Percentiles rank a stretch among this genome's conserved stretches.
Conservation (phyloP, 345 rosid species). For the Lumnitzera racemosa region DNA sequence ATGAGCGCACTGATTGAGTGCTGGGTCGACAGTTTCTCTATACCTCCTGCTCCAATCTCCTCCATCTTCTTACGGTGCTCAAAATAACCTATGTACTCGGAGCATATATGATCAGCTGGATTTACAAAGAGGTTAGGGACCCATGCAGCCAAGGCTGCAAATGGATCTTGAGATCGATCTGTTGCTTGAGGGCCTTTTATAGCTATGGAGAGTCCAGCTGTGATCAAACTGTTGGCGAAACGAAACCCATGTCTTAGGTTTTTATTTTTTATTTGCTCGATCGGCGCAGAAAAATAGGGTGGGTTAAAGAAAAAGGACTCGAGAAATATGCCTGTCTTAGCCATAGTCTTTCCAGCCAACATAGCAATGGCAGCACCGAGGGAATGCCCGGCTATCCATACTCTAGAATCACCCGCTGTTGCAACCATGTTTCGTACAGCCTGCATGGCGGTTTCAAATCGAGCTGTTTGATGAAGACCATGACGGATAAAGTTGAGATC, state of each 20-base stretch:
- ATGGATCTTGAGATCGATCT: slow-evolving; percentile 34
- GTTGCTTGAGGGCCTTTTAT: slow-evolving; percentile 29
- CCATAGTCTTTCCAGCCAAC: slow-evolving; percentile 71
- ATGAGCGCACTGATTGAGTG: slow-evolving; percentile 62
- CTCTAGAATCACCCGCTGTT: slow-evolving; percentile 48
- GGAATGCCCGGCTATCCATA: slow-evolving; percentile 94
- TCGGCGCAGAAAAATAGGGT: slow-evolving; percentile 70
- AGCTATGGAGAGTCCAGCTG: slow-evolving; percentile 77
- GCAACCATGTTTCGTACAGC: slow-evolving; percentile 66
- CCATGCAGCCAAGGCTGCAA: slow-evolving; percentile 54
- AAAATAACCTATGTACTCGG: slow-evolving; percentile 78
- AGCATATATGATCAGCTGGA: slow-evolving; percentile 59
- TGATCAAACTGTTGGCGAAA: slow-evolving; percentile 61
- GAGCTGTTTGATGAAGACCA: slow-evolving; percentile 61
- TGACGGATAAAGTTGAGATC: slow-evolving; percentile 55
- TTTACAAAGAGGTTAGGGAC: slow-evolving; percentile 55
- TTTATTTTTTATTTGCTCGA: slow-evolving; percentile 60
- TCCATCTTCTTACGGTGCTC: slow-evolving; percentile 88
- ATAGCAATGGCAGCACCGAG: slow-evolving; percentile 83
- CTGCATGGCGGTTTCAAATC: slow-evolving; percentile 73
- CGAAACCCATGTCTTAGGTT: slow-evolving; percentile 62
- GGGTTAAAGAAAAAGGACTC: slow-evolving; percentile 77
- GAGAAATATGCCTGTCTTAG: slow-evolving; percentile 43
- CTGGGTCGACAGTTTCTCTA: slow-evolving; percentile 63
- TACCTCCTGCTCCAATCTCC: slow-evolving; percentile 65